phyloP scores from a whole-genome alignment of 768 basidiomycete species.

The Gautieria morchelliformis region DNA sequence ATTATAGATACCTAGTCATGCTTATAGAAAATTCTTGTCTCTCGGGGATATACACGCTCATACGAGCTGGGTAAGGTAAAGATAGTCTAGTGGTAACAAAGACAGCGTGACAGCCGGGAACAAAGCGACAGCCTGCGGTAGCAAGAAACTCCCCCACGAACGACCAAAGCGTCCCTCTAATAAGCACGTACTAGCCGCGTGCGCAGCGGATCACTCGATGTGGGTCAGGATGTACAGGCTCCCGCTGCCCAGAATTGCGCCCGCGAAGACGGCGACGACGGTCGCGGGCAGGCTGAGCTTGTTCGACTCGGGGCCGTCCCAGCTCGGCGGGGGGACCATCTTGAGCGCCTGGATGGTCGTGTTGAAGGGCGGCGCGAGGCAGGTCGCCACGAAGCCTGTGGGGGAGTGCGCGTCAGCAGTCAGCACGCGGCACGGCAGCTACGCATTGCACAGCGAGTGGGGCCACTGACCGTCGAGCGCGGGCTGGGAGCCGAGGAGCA shows the following conservation, averaged over 20 bases:
- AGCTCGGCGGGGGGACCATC: conserved; percentile 38
- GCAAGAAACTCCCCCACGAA: too few species aligned
- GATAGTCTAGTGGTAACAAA: too few species aligned
- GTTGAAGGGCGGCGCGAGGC: conserved; percentile 25
- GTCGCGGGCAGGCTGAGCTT: conserved; percentile 36
- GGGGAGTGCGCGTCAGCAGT: too few species aligned
- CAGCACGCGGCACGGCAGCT: too few species aligned
- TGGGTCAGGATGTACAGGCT: conserved; percentile 45
- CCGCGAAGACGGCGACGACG: conserved; percentile 34
- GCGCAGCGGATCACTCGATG: conserved; percentile 22
- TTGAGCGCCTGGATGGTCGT: conserved; percentile 24
- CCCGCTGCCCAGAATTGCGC: conserved; percentile 38
- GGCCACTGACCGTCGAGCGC: conserved; percentile 44
- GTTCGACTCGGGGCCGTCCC: conserved; percentile 52
- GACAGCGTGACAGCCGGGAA: too few species aligned
- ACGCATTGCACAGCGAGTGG: too few species aligned
- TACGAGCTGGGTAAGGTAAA: too few species aligned
- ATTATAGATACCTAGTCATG: background rate
- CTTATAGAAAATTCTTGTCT: too few species aligned
- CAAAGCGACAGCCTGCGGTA: too few species aligned
- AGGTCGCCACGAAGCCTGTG: conserved; percentile 49
- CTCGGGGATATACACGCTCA: too few species aligned
- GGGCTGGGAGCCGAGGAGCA: conserved; percentile 49
- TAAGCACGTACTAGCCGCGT: too few species aligned
- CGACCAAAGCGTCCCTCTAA: too few species aligned